Evolutionary conservation across 1,284 basidiomycete species (phyloP).

Genomic region (Ustilago loliicola): DNA sequence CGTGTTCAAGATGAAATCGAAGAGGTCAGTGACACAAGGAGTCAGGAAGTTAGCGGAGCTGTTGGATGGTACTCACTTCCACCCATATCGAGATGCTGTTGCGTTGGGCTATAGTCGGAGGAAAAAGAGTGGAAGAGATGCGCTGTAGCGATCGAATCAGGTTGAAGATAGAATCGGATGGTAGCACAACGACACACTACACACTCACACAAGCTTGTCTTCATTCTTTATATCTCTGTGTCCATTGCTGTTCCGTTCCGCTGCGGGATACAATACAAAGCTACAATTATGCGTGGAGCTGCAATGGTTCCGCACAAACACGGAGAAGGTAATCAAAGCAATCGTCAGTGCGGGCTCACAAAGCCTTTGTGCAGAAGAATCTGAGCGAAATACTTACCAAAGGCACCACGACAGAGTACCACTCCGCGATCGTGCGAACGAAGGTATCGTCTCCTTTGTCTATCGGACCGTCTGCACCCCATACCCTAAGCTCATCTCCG

Average conservation of each 20-base stretch:
- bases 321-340: neutral
- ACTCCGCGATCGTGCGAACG: constrained; percentile 44
- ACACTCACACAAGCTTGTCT: neutral
- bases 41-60: neutral
- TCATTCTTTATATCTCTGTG: neutral
- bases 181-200: neutral
- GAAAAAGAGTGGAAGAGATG: neutral
- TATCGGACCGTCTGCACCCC: constrained; percentile 53
- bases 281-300: neutral
- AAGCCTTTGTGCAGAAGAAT: neutral
- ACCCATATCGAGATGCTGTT: constrained; percentile 4
- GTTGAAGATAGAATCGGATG: neutral
- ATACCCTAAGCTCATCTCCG: constrained; percentile 27
- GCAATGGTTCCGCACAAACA: neutral
- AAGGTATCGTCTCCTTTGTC: constrained; percentile 52
- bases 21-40: neutral
- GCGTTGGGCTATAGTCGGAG: neutral
- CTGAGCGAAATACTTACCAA: constrained; percentile 27
- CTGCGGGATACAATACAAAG: neutral
- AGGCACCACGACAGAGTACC: constrained; percentile 36
- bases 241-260: neutral
- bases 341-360: neutral
- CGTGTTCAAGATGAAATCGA: neutral
- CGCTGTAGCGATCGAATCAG: neutral
- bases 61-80: constrained; percentile 11